Evolutionary conservation across 2,329 filamentous ascomycete genomes (phyloP), one percentile per base, ranked within the genome.

Genomic region (Arthrocladium fulminans): DNA sequence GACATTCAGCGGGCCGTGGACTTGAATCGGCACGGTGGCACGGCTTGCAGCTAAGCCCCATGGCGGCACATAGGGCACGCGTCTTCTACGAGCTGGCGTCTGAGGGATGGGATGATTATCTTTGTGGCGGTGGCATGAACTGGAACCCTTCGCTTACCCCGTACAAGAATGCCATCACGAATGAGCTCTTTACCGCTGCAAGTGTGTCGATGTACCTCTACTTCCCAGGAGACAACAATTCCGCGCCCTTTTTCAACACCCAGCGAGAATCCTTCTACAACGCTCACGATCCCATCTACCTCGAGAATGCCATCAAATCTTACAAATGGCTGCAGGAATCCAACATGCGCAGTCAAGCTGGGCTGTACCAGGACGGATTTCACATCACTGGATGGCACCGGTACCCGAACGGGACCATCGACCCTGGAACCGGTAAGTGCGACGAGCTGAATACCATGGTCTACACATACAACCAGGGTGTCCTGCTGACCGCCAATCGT

Each of bases 91-190:
- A 89, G 24, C 69, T 94, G 30, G 85, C 86, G 3, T 75, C 79
- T 3, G 70, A 75, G 9, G 88, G 90, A 3, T 97, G 89, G 88
- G 85, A 94, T 61, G 84, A 78, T 19, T 74, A 73, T 20, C 75
- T 94, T 3, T 97, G 90, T 59, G 77, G 77, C 3, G 90, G 90
- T 19, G 90, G 90, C 38, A 94, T 97, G 85, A 77, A 81, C 12
- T 97, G 90, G 90, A 94, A 86, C 56, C 87, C 87, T 2, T 77
- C 79, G 29, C 69, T 90, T 23, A 66, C 75, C 32, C 88, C 88
- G 0, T 97, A 96, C 71, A 97, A 96, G 63, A 97, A 97, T 60
- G 88, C 90, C 54, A 94, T 97, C 59, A 97, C 90, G 24, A 96
- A 96, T 61, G 81, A 96, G 63, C 76, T 96, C 1, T 96, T 79